Evolutionary conservation across 108 stramenopile genomes (phyloP).

Genomic region (Nitzschia inconspicua): DNA sequence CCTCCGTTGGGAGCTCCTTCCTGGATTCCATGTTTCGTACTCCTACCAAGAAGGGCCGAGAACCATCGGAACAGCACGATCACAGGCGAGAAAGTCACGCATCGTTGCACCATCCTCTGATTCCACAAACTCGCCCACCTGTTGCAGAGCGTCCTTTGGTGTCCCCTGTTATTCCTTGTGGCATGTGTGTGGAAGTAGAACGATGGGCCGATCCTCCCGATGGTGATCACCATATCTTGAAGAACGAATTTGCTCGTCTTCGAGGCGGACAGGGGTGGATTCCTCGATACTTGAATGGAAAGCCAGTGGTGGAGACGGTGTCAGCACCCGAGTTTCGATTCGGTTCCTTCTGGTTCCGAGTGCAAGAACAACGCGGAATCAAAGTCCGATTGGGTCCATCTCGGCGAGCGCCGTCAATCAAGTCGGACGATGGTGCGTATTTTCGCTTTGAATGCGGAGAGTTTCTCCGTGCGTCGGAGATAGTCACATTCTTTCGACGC

Average conservation of each 20-base stretch:
- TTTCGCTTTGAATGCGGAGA: conserved; percentile 90
- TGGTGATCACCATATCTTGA: neutral
- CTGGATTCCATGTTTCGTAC: conserved; percentile 61
- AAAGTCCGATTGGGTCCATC: conserved; percentile 80
- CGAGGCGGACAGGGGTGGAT: conserved; percentile 84
- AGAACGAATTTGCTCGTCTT: conserved; percentile 56
- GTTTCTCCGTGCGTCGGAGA: conserved; percentile 79
- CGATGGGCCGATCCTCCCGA: conserved; percentile 33
- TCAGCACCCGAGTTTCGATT: conserved; percentile 55
- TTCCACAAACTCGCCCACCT: conserved; percentile 2
- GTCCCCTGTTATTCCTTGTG: conserved; percentile 58
- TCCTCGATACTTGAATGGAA: conserved; percentile 48
- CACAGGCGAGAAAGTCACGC: too few species aligned
- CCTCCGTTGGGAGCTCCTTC: conserved; percentile 59
- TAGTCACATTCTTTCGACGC: conserved; percentile 53
- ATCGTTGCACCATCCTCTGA: too few species aligned
- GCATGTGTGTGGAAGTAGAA: conserved; percentile 68
- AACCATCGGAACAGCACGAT: conserved; percentile 6
- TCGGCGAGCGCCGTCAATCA: conserved; percentile 57
- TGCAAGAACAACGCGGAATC: conserved; percentile 52
- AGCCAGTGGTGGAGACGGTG: conserved; percentile 17
- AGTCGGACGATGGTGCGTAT: conserved; percentile 58
- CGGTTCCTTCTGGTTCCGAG: conserved; percentile 88
- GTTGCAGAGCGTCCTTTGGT: conserved; percentile 8
- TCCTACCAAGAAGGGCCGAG: conserved; percentile 38